Percentiles rank a stretch among this genome's conserved stretches.
These are phyloP conservation scores for Neophaeococcomyces mojaviensis DNA, from an alignment of 2,329 filamentous ascomycete genomes.

Conservation along the genomic window DNA sequence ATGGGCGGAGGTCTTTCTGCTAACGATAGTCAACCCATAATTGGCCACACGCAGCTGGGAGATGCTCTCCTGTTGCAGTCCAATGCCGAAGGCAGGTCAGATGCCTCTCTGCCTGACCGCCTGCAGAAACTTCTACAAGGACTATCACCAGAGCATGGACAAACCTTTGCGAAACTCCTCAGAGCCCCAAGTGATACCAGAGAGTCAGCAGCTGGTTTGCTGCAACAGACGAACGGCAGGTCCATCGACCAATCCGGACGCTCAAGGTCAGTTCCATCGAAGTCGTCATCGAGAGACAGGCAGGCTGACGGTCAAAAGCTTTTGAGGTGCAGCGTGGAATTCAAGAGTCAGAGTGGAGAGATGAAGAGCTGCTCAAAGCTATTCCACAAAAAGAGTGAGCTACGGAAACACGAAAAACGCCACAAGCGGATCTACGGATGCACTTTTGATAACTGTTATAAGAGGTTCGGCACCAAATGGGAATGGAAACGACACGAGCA, in stretches of 20 bases:
- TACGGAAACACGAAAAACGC: conserved; percentile 75
- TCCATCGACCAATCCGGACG: neutral
- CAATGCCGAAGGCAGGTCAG: too few species aligned
- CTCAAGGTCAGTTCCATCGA: conserved; percentile 1
- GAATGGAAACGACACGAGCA: conserved; percentile 92
- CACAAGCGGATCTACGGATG: conserved; percentile 77
- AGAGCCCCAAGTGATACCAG: too few species aligned
- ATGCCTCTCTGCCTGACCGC: too few species aligned
- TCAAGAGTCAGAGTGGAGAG: too few species aligned
- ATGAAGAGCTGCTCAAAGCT: conserved; percentile 12
- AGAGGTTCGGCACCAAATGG: conserved; percentile 81
- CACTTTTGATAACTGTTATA: conserved; percentile 62
- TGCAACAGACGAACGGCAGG: too few species aligned
- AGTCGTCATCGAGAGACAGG: neutral
- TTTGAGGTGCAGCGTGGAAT: too few species aligned
- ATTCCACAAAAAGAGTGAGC: conserved; percentile 14
- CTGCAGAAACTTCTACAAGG: too few species aligned
- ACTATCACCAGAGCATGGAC: too few species aligned
- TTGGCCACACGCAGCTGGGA: neutral
- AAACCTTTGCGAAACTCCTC: too few species aligned
- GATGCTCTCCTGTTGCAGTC: too few species aligned
- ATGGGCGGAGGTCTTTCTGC: neutral
- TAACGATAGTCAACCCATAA: neutral
- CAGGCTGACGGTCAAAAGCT: conserved; percentile 1
- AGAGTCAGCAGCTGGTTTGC: too few species aligned